Evolutionary conservation across 1,284 basidiomycete genomes (phyloP), one percentile per base, ranked within the genome.

Genomic region (Wallemia hederae): DNA sequence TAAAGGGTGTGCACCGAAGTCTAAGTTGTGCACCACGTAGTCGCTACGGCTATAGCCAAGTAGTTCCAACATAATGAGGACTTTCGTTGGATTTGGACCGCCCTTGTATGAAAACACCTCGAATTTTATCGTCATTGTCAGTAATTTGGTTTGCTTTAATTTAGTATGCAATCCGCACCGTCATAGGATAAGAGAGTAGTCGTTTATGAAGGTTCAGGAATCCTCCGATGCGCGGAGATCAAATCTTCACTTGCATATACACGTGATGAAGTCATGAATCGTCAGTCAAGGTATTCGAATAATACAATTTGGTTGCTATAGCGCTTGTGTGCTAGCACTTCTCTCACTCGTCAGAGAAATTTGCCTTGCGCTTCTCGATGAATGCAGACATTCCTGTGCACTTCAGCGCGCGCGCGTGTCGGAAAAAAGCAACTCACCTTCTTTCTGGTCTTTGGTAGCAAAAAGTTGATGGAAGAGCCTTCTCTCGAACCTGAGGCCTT

Each of bases 391-490:
- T 97, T 26, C 91, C 88, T 85, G 56, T n/a, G n/a, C 7, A 57
- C n/a, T 11, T 24, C 17, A 57, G 14, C 60, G 60, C n/a, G 24
- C 58, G 28, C n/a, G 57, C 19, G 58, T 57, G 61, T 59, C 60
- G 28, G 60, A 27, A 62, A 3, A 22, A 33, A 3, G 29, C 22
- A 17, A 71, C 80, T 65, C 65, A 83, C 86, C 87, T 74, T 97
- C 90, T 76, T 97, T 97, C 75, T 97, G 92, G 71, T 98, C 92
- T 63, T 83, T 79, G 55, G 92, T 97, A 19, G 89, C 89, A 67
- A 98, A 98, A 64, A 92, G 72, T 60, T 81, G 77, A 67, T 97
- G 86, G 58, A 61, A 63, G 24, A 59, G 27, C 33, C 31, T 60
- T 70, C 66, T 66, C 24, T 64, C 65, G 55, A 69, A 66, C 60